Conservation (phyloP, 768 basidiomycete genomes). For the Mycena crocata region DNA sequence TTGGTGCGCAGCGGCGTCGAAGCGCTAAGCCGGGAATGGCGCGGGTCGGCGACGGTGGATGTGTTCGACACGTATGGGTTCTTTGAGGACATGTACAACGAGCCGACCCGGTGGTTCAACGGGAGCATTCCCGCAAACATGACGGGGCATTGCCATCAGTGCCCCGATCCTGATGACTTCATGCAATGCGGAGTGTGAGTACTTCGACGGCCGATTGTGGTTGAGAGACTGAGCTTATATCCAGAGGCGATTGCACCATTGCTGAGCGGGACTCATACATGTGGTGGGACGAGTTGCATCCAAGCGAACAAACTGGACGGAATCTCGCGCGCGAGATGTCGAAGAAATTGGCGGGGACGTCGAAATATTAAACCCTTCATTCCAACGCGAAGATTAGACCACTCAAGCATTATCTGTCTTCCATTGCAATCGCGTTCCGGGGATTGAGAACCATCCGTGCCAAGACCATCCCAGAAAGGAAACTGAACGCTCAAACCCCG, state of each 20-base stretch:
- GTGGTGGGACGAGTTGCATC: conserved; percentile 30
- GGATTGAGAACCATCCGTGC: too few species aligned
- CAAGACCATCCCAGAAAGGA: too few species aligned
- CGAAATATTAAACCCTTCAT: conserved; percentile 29
- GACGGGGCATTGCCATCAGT: conserved; percentile 39
- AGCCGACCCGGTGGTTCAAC: conserved; percentile 37
- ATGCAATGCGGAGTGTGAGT: conserved; percentile 29
- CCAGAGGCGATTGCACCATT: conserved; percentile 35
- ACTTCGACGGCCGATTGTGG: background rate
- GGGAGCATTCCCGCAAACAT: conserved; percentile 38
- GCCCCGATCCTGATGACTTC: conserved; percentile 33
- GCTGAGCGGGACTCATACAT: conserved; percentile 36
- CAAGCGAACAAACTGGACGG: conserved; percentile 34
- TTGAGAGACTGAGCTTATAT: background rate
- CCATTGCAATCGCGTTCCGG: too few species aligned
- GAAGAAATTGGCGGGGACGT: conserved; percentile 23
- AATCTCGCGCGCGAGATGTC: conserved; percentile 33
- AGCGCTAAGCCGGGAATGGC: conserved; percentile 33
- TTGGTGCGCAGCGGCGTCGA: conserved; percentile 32
- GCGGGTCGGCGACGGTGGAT: conserved; percentile 22
- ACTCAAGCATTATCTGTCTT: too few species aligned
- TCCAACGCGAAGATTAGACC: too few species aligned
- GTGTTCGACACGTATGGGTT: conserved; percentile 37
- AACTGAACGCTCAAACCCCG: too few species aligned
- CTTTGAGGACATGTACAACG: conserved; percentile 37